Conservation (phyloP, 129 eudicot genomes). For the Daucus carota region DH1_v3.0 NC_030389.2:9432001-9432500, state of each 20-base stretch:
- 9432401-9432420: no score
- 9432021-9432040: not conserved
- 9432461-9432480: no score
- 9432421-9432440: no score
- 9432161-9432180: constrained; percentile 2
- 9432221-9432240: not conserved
- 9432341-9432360: not conserved
- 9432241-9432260: not conserved
- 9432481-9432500: no score
- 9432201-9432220: not conserved
- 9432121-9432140: not conserved
- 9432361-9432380: no score
- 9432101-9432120: not conserved
- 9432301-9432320: not conserved
- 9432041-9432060: not conserved
- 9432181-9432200: not conserved
- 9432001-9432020: not conserved
- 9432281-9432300: not conserved
- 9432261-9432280: not conserved
- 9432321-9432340: not conserved
- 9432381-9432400: no score
- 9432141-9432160: not conserved
- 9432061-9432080: not conserved
- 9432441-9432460: no score
- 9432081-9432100: not conserved